Conservation (phyloP, 2,329 filamentous ascomycete genomes). For the Phaeosphaeria sp. region DNA sequence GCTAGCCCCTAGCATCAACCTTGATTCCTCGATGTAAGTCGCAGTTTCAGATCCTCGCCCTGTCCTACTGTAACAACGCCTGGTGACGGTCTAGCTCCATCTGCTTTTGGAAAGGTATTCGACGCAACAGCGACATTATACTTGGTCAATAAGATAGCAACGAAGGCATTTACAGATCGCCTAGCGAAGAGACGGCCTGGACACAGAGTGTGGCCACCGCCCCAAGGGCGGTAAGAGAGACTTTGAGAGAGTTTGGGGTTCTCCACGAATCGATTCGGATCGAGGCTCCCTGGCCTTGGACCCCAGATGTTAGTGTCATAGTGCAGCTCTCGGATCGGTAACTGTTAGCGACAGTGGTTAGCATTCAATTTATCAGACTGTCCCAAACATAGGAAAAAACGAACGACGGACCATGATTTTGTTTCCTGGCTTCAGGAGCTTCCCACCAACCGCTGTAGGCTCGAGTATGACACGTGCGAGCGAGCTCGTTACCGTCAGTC, state of each 20-base stretch:
- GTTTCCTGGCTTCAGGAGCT: constrained; percentile 12
- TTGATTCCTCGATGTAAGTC: not conserved
- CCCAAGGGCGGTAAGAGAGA: constrained; percentile 15
- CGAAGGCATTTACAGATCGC: not conserved
- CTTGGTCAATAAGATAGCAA: not conserved
- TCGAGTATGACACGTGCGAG: constrained; percentile 11
- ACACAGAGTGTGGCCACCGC: constrained; percentile 20
- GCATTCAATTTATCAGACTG: not conserved
- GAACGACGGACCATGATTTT: constrained; percentile 11
- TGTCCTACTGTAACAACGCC: not conserved
- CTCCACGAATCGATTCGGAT: constrained; percentile 14
- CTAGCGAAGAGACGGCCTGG: constrained; percentile 16
- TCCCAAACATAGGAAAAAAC: not conserved
- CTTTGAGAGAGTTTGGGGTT: constrained; percentile 12
- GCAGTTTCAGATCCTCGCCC: not conserved
- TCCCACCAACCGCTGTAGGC: constrained; percentile 10
- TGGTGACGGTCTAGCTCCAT: not conserved
- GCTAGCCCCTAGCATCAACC: not conserved
- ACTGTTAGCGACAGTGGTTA: constrained; percentile 4
- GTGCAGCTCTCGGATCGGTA: constrained; percentile 17
- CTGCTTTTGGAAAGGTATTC: not conserved
- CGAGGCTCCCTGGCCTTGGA: constrained; percentile 1
- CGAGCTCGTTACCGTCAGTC: constrained; percentile 14
- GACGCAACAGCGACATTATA: not conserved
- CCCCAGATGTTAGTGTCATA: constrained; percentile 14